These are phyloP conservation scores for Saccharomycopsis sp. DNA, from an alignment of 805 yeast species.

Conservation along the genomic window DNA sequence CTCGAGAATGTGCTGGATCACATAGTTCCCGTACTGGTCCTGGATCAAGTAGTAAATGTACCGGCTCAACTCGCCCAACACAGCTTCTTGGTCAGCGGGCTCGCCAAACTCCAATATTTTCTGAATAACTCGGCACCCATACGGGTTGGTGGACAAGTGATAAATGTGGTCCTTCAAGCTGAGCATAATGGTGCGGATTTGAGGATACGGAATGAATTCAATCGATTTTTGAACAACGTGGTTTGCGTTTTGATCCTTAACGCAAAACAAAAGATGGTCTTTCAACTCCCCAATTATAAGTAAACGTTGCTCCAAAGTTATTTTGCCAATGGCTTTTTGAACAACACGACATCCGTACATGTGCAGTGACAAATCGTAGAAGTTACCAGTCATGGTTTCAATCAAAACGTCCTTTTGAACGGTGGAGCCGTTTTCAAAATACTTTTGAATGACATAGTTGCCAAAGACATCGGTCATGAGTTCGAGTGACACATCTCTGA, in stretches of 20 bases:
- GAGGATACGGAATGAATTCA: conserved; percentile 68
- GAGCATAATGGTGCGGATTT: conserved; percentile 62
- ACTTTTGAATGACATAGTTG: conserved; percentile 91
- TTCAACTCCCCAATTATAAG: conserved; percentile 62
- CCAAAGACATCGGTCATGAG: conserved; percentile 97
- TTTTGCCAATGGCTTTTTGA: conserved; percentile 80
- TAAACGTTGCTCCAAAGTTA: conserved; percentile 55
- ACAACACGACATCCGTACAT: conserved; percentile 98
- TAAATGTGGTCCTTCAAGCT: conserved; percentile 64
- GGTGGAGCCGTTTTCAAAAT: conserved; percentile 71
- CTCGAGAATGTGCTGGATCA: conserved; percentile 89
- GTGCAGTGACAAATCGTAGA: conserved; percentile 71
- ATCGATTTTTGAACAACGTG: conserved; percentile 95
- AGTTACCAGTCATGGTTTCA: conserved; percentile 62
- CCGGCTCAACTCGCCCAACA: conserved; percentile 63
- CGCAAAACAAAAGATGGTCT: conserved; percentile 52
- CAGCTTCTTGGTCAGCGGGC: conserved; percentile 51
- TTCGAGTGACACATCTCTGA: conserved; percentile 62
- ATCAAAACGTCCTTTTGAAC: conserved; percentile 63
- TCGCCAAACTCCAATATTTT: conserved; percentile 76
- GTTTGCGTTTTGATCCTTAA: conserved; percentile 95
- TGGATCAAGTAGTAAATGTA: conserved; percentile 72
- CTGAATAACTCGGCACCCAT: conserved; percentile 96
- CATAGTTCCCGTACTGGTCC: conserved; percentile 97
- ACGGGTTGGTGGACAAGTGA: conserved; percentile 87